Evolutionary conservation across 805 yeast genomes (phyloP).

Genomic region (Suhomyces prunicola): DNA sequence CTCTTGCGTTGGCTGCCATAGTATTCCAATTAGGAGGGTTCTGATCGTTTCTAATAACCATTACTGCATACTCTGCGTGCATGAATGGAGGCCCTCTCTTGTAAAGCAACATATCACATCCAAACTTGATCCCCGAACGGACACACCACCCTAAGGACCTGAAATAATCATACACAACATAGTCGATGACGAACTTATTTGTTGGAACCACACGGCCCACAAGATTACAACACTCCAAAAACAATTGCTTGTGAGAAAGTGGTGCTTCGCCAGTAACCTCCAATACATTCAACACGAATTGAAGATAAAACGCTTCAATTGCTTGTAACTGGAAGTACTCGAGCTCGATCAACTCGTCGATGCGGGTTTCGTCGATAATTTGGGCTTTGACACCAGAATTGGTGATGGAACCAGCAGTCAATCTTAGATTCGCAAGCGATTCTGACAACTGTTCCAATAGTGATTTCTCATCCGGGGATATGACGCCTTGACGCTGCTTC

Average conservation of each 20-base stretch:
- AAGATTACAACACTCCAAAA: constrained; percentile 22
- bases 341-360: constrained; percentile 22
- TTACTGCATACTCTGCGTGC: constrained; percentile 84
- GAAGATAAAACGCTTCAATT: constrained; percentile 69
- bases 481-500: constrained; percentile 29
- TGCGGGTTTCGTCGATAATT: not conserved
- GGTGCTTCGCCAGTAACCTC: constrained; percentile 23
- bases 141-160: constrained; percentile 94
- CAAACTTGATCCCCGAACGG: constrained; percentile 87
- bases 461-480: constrained; percentile 5
- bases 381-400: not conserved
- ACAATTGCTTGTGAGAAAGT: constrained; percentile 19
- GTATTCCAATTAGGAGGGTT: constrained; percentile 51
- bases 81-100: constrained; percentile 92
- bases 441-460: constrained; percentile 12
- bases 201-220: not conserved
- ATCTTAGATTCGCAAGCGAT: not conserved
- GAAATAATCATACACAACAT: constrained; percentile 80
- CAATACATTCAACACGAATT: constrained; percentile 52
- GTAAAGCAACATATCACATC: constrained; percentile 79
- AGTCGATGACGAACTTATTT: constrained; percentile 47
- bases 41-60: constrained; percentile 43
- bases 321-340: constrained; percentile 70
- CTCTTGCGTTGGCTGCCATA: constrained; percentile 66
- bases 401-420: not conserved